Evolutionary conservation across 2,329 filamentous ascomycete species (phyloP).

Genomic region (Colletotrichum sp.): DNA sequence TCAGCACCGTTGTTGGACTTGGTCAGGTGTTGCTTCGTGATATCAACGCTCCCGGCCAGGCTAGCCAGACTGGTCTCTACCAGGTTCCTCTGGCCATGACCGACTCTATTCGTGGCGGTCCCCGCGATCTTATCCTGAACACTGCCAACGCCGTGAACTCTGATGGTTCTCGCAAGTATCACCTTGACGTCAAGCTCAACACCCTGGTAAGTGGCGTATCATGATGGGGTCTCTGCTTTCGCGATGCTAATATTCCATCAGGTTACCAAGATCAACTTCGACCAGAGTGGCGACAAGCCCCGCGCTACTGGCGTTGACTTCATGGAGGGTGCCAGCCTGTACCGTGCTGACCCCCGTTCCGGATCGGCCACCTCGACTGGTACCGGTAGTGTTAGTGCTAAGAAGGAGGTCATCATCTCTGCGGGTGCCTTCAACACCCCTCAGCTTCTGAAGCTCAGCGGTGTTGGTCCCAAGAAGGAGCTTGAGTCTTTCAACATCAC

Average conservation of each 20-base stretch:
- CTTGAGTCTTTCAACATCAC: slow-evolving; percentile 49
- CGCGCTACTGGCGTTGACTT: slow-evolving; percentile 37
- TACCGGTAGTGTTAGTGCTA: slow-evolving; percentile 17
- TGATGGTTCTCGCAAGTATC: slow-evolving; percentile 26
- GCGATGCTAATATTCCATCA: neutral
- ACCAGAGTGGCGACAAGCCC: slow-evolving; percentile 30
- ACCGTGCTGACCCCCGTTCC: slow-evolving; percentile 46
- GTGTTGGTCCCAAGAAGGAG: slow-evolving; percentile 48
- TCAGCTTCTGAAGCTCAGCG: slow-evolving; percentile 56
- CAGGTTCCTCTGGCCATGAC: slow-evolving; percentile 4
- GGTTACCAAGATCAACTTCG: slow-evolving; percentile 43
- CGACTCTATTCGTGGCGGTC: neutral
- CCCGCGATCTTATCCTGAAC: slow-evolving; percentile 1
- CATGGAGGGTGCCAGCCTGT: slow-evolving; percentile 41
- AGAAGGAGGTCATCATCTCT: slow-evolving; percentile 53
- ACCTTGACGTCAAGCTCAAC: slow-evolving; percentile 29
- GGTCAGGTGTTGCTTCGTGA: slow-evolving; percentile 30
- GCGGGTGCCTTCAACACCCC: slow-evolving; percentile 57
- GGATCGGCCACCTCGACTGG: slow-evolving; percentile 22
- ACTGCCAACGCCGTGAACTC: slow-evolving; percentile 8
- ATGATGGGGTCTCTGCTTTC: neutral
- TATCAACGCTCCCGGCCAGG: slow-evolving; percentile 24
- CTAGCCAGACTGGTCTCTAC: neutral
- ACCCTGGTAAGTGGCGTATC: neutral
- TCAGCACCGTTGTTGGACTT: slow-evolving; percentile 27